Evolutionary conservation across 2,329 filamentous ascomycete genomes (phyloP), one percentile per base, ranked within the genome.

Genomic region (Colletotrichum nymphaeae): DNA sequence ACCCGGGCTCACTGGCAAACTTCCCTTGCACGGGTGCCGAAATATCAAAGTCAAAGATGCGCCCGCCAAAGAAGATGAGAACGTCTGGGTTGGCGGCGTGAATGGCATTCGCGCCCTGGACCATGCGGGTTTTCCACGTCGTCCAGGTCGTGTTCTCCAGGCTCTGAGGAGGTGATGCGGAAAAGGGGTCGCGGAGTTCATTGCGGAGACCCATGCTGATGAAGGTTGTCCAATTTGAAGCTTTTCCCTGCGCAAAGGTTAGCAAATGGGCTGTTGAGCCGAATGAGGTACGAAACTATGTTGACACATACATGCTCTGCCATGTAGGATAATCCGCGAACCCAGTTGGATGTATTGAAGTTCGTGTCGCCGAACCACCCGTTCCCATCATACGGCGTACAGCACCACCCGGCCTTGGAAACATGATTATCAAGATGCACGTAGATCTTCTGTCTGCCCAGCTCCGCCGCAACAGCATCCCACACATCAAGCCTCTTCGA

Each of bases 261-360:
- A 67, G 62, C 11, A 5, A n/a, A 2, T 7, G 26, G 26, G 26
- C 26, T 26, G 26, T 26, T 26, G 26, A 26, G 26, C 4, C 26
- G 26, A 26, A 26, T 26, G 26, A 26, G 26, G 26, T 26, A 26
- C 26, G 26, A 26, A 26, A 26, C 26, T 26, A 26, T 4, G 26
- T 26, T 26, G 26, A 5, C 73, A 74, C 80, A 77, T 80, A 86
- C 84, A 73, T 88, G 86, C 4, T 83, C 78, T 0, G 86, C 84
- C 84, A 90, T 89, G 75, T 84, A 90, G 1, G 81, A 79, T 11
- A 88, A 80, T 0, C 88, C 88, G 4, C 88, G 82, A 26, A 84
- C 82, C 89, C 89, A 91, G 22, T 88, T 89, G 1, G 81, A 79
- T 2, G 86, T 84, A 74, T 88, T 80, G 74, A 89, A 91, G 76